A percentile compares a stretch with the other conserved stretches of the same genome.
Conservation (phyloP, 2,329 filamentous ascomycete species). For the Penicillium sp. region DNA sequence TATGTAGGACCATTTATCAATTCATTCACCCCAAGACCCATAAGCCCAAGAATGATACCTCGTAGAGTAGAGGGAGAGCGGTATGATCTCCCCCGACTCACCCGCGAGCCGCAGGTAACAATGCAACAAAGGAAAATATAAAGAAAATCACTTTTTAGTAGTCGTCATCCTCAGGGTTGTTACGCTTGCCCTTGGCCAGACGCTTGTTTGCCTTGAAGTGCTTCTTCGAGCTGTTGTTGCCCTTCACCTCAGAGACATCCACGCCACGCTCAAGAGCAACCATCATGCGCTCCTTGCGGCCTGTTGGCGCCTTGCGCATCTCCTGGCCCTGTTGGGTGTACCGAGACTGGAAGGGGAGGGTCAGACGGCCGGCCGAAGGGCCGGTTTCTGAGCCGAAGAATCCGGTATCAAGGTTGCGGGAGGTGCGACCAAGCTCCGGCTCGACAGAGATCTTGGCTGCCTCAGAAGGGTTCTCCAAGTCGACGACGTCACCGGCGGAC, state of each 20-base stretch:
- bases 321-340: slow-evolving; percentile 75
- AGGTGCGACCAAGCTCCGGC: slow-evolving; percentile 64
- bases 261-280: slow-evolving; percentile 80
- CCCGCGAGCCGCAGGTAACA: slow-evolving; percentile 20
- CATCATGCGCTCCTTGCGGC: slow-evolving; percentile 76
- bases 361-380: slow-evolving; percentile 64
- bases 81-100: slow-evolving; percentile 14
- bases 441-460: slow-evolving; percentile 25
- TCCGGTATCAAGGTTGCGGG: slow-evolving; percentile 74
- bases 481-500: slow-evolving; percentile 31
- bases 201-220: slow-evolving; percentile 56
- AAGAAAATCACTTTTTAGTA: slow-evolving; percentile 28
- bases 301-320: slow-evolving; percentile 73
- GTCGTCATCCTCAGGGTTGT: slow-evolving; percentile 31
- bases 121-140: slow-evolving; percentile 11
- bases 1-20: slow-evolving; percentile 16
- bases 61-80: slow-evolving; percentile 4
- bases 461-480: slow-evolving; percentile 25
- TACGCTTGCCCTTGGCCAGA: slow-evolving; percentile 34
- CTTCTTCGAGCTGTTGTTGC: slow-evolving; percentile 68
- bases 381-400: slow-evolving; percentile 72
- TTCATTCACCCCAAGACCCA: slow-evolving; percentile 10
- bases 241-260: slow-evolving; percentile 72
- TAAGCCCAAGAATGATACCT: slow-evolving; percentile 6
- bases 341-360: slow-evolving; percentile 83